Base-by-base conservation (phyloP, 169 alveolate species). In the Eimeria nieschulzi region DNA sequence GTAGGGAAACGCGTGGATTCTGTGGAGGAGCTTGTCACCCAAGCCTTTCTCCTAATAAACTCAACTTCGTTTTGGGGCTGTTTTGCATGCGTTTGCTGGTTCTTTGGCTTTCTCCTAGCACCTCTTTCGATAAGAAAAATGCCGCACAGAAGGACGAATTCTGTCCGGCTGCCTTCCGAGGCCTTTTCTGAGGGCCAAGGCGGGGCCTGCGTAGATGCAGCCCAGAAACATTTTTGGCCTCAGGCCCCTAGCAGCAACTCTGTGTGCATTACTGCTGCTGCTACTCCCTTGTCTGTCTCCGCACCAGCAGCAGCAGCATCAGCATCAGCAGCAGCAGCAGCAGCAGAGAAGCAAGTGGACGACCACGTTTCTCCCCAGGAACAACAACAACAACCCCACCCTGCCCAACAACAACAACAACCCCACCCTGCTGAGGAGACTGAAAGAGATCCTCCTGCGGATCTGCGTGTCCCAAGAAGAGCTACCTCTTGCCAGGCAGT, bases 231-330 rank as follows among this genome's bases (percentile, higher is more conserved):
- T 23, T 25, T 17, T 68, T 15, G 1, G 39, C 39, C 21, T 0
- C 78, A 68, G 15, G 23, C 46, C 17, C 0, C 78, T 2, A 25
- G 21, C 12, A 68, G 78, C 76, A 82, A 55, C 55, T 39, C 61
- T 46, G 90, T 82, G 25, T 82, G 90, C 39, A 25, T 82, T 5
- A 59, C 90, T 26, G 90, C 90, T 10, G 90, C 39, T 61, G 78
- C 66, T 39, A 82, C 90, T 21, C 90, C 90, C 46, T 59, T 82
- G 26, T 76, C 56, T 76, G 10, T 82, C 39, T 39, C 70, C 61
- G 90, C 90, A 6, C 76, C 90, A 0, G 78, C 66, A 9, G 66
- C 73, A 68, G 46, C 46, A 66, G 75, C 33, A n/a, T 12, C 75
- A 17, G 12, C 23, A 9, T 12, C 75, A 66, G 75, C 75, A 61